Evolutionary conservation across 495 filamentous ascomycete genomes (phyloP), one percentile per base, ranked within the genome.

Genomic region (Aspergillus sclerotiicarbonarius): DNA sequence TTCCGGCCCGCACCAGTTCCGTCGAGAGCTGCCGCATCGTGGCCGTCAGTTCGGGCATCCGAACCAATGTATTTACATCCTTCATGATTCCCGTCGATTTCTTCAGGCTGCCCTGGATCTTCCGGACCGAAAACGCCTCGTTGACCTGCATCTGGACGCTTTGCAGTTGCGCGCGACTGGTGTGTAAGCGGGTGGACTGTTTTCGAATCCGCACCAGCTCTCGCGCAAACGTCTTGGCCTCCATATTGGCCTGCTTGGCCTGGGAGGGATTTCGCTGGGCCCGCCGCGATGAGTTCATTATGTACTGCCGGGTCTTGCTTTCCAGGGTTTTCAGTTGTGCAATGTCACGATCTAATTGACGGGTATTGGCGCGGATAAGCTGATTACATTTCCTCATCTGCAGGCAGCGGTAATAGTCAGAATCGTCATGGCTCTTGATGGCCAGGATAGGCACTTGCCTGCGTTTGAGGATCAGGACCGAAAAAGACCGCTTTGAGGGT

Each of bases 81-180:
- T 91, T 91, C 94, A 98, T 97, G 61, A 98, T 92, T 16, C 89
- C 89, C 12, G 93, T 93, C 56, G 83, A 88, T 49, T 89, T 90
- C 53, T 85, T 80, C 61, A 98, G 90, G 69, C 85, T 91, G 43
- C 95, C 95, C 78, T 97, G 93, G 62, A 98, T 97, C 80, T 96
- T 96, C 61, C 92, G 86, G 66, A 96, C 87, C 6, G 90, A 90
- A 67, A 98, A 98, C 2, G 95, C 93, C 74, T 98, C 93, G 66
- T 90, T 91, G 60, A 98, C 95, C 73, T 98, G 95, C 95, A 97
- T 96, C 64, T 92, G 87, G 54, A 98, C 95, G 68, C 87, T 91
- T 73, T 89, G 87, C 16, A 98, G 82, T 75, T 97, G 94, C 6
- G 94, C 95, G 66, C 92, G 92, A 59, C 84, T 87, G 1, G 95